Evolutionary conservation across 345 rosid genomes (phyloP).

Genomic region (Fremontodendron californicum): DNA sequence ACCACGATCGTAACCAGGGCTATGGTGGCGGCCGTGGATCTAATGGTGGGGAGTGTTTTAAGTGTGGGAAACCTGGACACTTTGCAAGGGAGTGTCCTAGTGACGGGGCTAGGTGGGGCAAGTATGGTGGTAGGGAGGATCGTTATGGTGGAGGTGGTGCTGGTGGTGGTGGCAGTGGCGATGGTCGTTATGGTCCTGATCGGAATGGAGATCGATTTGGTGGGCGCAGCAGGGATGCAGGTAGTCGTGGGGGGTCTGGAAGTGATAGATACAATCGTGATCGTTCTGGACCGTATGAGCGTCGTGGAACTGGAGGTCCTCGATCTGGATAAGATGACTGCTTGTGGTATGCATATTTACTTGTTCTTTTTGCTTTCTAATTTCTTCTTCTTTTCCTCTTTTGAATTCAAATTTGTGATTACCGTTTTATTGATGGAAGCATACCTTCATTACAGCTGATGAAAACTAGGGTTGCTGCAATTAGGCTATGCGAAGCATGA

Average conservation of each 20-base stretch:
- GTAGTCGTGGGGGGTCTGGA: constrained; percentile 69
- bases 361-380: background rate
- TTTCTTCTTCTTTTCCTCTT: background rate
- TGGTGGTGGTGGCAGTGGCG: no score
- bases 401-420: background rate
- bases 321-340: constrained; percentile 37
- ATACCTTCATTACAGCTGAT: constrained; percentile 24
- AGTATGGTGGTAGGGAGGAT: constrained; percentile 39
- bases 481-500: constrained; percentile 21
- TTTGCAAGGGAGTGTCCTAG: constrained; percentile 93
- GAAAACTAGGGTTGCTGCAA: constrained; percentile 28
- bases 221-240: constrained; percentile 64
- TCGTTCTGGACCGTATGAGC: constrained; percentile 79
- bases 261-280: constrained; percentile 73
- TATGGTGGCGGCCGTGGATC: constrained; percentile 57
- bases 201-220: constrained; percentile 73
- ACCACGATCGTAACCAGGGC: constrained; percentile 32
- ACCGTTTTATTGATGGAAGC: constrained; percentile 8
- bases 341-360: constrained; percentile 27
- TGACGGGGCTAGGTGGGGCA: constrained; percentile 52
- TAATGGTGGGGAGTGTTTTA: constrained; percentile 85
- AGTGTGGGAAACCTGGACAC: constrained; percentile 95
- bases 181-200: constrained; percentile 86
- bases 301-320: constrained; percentile 57
- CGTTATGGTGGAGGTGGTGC: constrained; percentile 38